Evolutionary conservation across 768 basidiomycete species (phyloP).

Genomic region (Phylloporus sp.): DNA sequence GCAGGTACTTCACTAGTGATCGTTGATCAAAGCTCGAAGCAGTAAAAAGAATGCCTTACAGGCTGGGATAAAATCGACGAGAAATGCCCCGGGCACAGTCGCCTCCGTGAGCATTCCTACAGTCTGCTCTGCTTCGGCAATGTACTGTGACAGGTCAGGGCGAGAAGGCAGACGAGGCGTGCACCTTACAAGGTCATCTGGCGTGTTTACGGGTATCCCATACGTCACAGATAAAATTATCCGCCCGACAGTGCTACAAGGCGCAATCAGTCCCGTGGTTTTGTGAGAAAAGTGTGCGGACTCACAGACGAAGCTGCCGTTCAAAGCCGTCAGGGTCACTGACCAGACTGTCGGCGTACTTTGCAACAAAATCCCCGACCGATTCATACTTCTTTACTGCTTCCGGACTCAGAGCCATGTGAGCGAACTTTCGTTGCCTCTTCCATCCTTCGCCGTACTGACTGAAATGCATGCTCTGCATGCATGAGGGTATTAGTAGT

Average conservation of each 20-base stretch:
- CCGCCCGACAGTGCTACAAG: slow-evolving; percentile 8
- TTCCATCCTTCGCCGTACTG: slow-evolving; percentile 21
- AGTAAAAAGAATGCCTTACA: slow-evolving; percentile 14
- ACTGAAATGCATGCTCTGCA: slow-evolving; percentile 22
- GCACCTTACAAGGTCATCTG: slow-evolving; percentile 17
- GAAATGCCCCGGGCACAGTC: slow-evolving; percentile 27
- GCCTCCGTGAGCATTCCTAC: slow-evolving; percentile 23
- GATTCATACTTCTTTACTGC: slow-evolving; percentile 32
- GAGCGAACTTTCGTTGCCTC: slow-evolving; percentile 27
- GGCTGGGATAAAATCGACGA: slow-evolving; percentile 28
- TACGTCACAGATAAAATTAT: slow-evolving; percentile 24
- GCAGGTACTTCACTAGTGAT: slow-evolving; percentile 21
- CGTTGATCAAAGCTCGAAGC: background rate
- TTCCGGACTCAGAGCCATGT: slow-evolving; percentile 25
- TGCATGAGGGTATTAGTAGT: background rate
- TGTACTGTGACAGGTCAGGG: slow-evolving; percentile 22
- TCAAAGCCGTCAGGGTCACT: slow-evolving; percentile 16
- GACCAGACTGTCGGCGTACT: slow-evolving; percentile 21
- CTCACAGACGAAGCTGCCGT: slow-evolving; percentile 20
- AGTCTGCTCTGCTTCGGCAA: slow-evolving; percentile 24
- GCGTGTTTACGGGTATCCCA: slow-evolving; percentile 21
- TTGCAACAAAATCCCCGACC: slow-evolving; percentile 29
- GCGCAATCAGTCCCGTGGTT: background rate
- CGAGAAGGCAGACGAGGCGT: background rate
- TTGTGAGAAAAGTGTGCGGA: background rate